These are phyloP conservation scores for Tilletia indica DNA, from an alignment of 1,284 basidiomycete genomes.

Conservation along the genomic window DNA sequence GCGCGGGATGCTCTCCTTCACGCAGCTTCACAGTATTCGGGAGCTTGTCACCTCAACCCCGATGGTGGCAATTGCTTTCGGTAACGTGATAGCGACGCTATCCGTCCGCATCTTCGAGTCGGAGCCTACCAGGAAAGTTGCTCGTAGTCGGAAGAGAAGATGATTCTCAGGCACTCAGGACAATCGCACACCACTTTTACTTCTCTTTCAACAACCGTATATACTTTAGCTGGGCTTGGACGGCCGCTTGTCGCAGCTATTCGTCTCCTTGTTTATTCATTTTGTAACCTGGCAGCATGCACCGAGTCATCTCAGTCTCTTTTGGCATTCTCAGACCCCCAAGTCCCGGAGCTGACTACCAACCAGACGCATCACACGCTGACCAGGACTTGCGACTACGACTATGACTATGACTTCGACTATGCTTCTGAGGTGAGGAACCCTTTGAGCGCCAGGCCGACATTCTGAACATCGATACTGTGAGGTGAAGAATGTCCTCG, in stretches of 20 bases:
- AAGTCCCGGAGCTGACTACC: not conserved
- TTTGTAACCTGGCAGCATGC: not conserved
- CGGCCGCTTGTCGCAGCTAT: not conserved
- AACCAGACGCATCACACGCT: too few relatives aligned
- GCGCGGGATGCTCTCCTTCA: conserved; percentile 9
- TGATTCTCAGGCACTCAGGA: not conserved
- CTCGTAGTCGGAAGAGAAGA: not conserved
- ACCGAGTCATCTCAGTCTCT: not conserved
- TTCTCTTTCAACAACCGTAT: not conserved
- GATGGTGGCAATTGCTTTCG: not conserved
- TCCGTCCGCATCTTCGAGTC: not conserved
- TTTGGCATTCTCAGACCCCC: not conserved
- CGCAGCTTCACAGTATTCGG: not conserved
- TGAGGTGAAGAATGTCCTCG: not conserved
- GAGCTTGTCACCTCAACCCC: conserved; percentile 14
- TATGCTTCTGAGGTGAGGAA: not conserved
- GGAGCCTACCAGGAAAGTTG: not conserved
- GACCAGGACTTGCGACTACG: not conserved
- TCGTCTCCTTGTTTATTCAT: not conserved
- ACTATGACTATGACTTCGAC: not conserved
- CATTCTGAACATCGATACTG: conserved; percentile 16
- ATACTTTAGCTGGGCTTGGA: not conserved
- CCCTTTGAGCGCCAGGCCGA: conserved; percentile 12
- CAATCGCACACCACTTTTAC: not conserved
- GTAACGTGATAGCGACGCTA: conserved; percentile 8